Percentiles rank a stretch among this genome's conserved stretches.
Evolutionary conservation across 1,284 basidiomycete species (phyloP).

Genomic region (Sanghuangporus sanghuang): DNA sequence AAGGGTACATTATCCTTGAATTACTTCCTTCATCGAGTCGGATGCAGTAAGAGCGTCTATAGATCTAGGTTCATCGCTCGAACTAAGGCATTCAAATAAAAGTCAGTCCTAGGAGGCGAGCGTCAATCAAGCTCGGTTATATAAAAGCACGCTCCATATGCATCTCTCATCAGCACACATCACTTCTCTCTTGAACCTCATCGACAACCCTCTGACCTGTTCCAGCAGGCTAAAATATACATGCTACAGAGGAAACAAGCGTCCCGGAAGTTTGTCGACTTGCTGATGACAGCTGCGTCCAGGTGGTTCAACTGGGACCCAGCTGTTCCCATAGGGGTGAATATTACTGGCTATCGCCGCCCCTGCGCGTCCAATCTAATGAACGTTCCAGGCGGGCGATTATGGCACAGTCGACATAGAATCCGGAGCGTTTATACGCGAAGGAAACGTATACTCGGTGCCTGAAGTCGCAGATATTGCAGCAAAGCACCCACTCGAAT

Average conservation of each 20-base stretch:
- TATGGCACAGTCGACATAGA: not conserved
- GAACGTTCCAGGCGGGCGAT: not conserved
- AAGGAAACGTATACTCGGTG: not conserved
- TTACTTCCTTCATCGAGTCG: too few species aligned
- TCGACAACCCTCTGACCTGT: too few species aligned
- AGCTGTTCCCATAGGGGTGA: not conserved
- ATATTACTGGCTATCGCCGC: not conserved
- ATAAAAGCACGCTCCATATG: too few species aligned
- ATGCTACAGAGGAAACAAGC: not conserved
- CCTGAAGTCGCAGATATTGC: not conserved
- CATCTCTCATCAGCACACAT: too few species aligned
- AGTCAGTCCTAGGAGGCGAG: too few species aligned
- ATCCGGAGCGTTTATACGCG: not conserved
- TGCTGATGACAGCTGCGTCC: not conserved
- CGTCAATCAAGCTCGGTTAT: too few species aligned
- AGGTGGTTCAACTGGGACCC: not conserved
- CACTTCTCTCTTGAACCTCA: too few species aligned
- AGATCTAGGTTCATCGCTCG: too few species aligned
- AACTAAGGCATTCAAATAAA: too few species aligned
- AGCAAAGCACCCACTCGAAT: not conserved
- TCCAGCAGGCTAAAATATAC: too few species aligned
- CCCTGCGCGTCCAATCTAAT: not conserved
- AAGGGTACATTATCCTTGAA: too few species aligned
- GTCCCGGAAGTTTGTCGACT: not conserved
- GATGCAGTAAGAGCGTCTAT: too few species aligned